Evolutionary conservation across 306 rosid species (phyloP).

Genomic region (Quercus parvula): DNA sequence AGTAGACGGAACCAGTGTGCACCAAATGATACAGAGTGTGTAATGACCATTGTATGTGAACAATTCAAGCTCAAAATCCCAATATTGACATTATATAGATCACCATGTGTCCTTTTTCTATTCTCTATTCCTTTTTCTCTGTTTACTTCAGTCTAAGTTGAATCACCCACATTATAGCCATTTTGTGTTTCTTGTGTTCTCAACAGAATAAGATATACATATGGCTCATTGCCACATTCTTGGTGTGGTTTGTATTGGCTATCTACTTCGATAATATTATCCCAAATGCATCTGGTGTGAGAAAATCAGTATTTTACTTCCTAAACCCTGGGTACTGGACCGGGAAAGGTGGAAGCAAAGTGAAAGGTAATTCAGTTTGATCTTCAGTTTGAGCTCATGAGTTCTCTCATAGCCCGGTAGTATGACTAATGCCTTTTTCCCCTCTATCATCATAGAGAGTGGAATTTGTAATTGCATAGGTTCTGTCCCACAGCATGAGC

Average conservation of each 20-base stretch:
- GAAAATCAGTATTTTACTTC: slow-evolving; percentile 72
- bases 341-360: slow-evolving; percentile 70
- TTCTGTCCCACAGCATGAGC: slow-evolving; percentile 48
- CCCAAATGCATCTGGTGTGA: slow-evolving; percentile 83
- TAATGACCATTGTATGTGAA: slow-evolving; percentile 65
- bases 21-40: slow-evolving; percentile 37
- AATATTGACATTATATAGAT: neutral
- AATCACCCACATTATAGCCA: neutral
- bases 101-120: neutral
- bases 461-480: slow-evolving; percentile 65
- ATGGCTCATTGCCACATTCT: slow-evolving; percentile 68
- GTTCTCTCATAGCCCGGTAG: slow-evolving; percentile 16
- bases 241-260: slow-evolving; percentile 79
- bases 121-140: slow-evolving; percentile 12
- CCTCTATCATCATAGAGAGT: slow-evolving; percentile 52
- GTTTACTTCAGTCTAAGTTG: slow-evolving; percentile 1
- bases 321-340: slow-evolving; percentile 71
- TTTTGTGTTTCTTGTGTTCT: slow-evolving; percentile 27
- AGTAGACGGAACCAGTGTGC: slow-evolving; percentile 54
- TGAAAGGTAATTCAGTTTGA: slow-evolving; percentile 48
- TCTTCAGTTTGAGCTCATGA: slow-evolving; percentile 9
- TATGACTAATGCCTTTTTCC: slow-evolving; percentile 12
- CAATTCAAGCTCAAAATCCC: slow-evolving; percentile 17
- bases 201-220: slow-evolving; percentile 63
- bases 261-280: slow-evolving; percentile 83